Base-by-base conservation (phyloP, 805 yeast species). In the Yarrowia osloensis region DNA sequence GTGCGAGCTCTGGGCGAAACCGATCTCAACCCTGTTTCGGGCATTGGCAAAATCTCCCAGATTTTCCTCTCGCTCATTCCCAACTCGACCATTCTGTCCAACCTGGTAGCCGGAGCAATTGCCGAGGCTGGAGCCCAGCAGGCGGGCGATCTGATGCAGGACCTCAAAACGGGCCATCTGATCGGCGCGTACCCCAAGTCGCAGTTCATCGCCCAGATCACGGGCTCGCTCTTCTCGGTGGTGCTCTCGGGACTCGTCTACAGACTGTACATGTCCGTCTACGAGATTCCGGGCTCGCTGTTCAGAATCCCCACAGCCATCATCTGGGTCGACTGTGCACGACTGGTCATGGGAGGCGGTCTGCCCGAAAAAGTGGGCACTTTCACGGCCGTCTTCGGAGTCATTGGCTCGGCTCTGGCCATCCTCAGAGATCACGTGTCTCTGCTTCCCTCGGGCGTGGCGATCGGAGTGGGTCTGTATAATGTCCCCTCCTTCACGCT, bases 101-200 rank as follows among this genome's bases (percentile, higher is more conserved):
- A 94, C 74, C 80, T 94, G 59, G 89, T 94, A 1, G 97, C 98
- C 4, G 99, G 99, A 19, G 99, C 97, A 15, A 87, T 94, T 47
- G 96, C 98, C 1, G 99, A 94, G 78, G 98, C 98, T 0, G 98
- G 98, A 9, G 97, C 99, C 2, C 98, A 95, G 78, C 99, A 94
- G 78, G 98, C 98, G 1, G 98, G 99, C 33, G 99, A 94, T 77
- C 81, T 94, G 74, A 90, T 95, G 97, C 99, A 94, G 79, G 98
- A 95, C 78, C 81, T 94, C 71, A 95, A 95, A 76, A 93, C 99
- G 0, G 98, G 98, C 0, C 94, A 90, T 77, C 77, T 94, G 65
- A 74, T 94, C 1, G 97, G 96, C 17, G 98, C 98, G 0, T 89
- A 97, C 0, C 97, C 97, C 19, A 84, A 83, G 69, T 96, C 96